A percentile compares a stretch with the other conserved stretches of the same genome.
Evolutionary conservation across 495 filamentous ascomycete genomes (phyloP).

Genomic region (Penicillium lividum): DNA sequence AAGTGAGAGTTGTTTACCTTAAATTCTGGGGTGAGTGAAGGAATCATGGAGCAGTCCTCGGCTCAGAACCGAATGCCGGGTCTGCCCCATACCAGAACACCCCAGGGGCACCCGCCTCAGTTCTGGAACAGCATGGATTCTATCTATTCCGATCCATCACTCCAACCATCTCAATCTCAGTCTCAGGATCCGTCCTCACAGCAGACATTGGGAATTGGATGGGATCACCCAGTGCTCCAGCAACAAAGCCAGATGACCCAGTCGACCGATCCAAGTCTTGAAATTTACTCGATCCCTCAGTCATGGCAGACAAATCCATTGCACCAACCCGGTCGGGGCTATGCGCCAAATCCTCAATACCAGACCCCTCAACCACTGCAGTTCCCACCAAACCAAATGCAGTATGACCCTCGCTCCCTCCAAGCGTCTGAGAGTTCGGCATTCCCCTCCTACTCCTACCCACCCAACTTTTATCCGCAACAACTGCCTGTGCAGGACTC

Average conservation of each 20-base stretch:
- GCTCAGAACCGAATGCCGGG: slow-evolving; percentile 37
- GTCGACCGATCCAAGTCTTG: slow-evolving; percentile 31
- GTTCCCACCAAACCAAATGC: slow-evolving; percentile 36
- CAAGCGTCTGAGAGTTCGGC: slow-evolving; percentile 35
- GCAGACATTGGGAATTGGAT: slow-evolving; percentile 35
- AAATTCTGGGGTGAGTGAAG: slow-evolving; percentile 7
- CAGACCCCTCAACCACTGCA: slow-evolving; percentile 36
- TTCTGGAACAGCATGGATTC: slow-evolving; percentile 44
- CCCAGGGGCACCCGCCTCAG: slow-evolving; percentile 27
- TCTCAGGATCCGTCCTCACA: slow-evolving; percentile 29
- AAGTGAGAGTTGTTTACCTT: slow-evolving; percentile 16
- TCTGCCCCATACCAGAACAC: slow-evolving; percentile 31
- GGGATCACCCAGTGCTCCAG: slow-evolving; percentile 39
- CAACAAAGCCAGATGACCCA: slow-evolving; percentile 31
- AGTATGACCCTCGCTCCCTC: slow-evolving; percentile 36
- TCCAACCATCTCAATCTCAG: slow-evolving; percentile 26
- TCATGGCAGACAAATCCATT: slow-evolving; percentile 41
- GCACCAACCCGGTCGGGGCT: slow-evolving; percentile 31
- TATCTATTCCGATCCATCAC: slow-evolving; percentile 34
- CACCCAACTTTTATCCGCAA: slow-evolving; percentile 36
- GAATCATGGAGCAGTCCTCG: slow-evolving; percentile 45
- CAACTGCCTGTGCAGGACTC: slow-evolving; percentile 33
- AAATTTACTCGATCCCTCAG: slow-evolving; percentile 38
- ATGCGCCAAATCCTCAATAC: slow-evolving; percentile 30
- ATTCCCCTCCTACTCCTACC: slow-evolving; percentile 37